Conservation (phyloP, 2,329 filamentous ascomycete species). For the Gliomastix tumulicola region DNA sequence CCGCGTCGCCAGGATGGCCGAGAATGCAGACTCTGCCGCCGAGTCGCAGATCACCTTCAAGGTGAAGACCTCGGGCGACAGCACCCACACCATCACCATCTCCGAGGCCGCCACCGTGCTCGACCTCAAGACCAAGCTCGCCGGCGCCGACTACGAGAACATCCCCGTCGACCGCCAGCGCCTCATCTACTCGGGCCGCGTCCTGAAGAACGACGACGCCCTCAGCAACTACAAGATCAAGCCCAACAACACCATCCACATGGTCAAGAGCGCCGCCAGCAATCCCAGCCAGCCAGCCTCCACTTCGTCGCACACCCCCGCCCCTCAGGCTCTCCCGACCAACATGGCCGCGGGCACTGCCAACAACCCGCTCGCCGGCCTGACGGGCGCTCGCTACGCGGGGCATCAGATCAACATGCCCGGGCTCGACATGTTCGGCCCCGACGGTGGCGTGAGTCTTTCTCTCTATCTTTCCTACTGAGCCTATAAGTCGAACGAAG, state of each 20-base stretch:
- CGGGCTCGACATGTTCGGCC: constrained; percentile 81
- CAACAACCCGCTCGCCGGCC: constrained; percentile 81
- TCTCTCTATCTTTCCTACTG: too few species aligned
- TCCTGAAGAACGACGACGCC: constrained; percentile 90
- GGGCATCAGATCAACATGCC: constrained; percentile 80
- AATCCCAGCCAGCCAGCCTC: constrained; percentile 48
- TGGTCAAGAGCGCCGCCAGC: constrained; percentile 94
- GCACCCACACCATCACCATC: constrained; percentile 77
- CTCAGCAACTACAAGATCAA: constrained; percentile 90
- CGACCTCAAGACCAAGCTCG: constrained; percentile 86
- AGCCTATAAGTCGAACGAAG: too few species aligned
- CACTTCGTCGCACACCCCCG: constrained; percentile 30
- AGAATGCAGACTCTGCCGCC: constrained; percentile 50
- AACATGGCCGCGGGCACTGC: constrained; percentile 79
- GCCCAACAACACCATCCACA: constrained; percentile 87
- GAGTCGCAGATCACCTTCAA: constrained; percentile 88
- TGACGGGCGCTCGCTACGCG: constrained; percentile 91
- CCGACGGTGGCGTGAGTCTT: constrained; percentile 79
- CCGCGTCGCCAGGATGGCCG: too few species aligned
- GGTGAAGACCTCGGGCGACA: constrained; percentile 93
- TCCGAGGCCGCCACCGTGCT: constrained; percentile 67
- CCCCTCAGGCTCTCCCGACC: constrained; percentile 46
- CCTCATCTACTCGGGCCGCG: constrained; percentile 93
- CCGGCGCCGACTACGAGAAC: constrained; percentile 74
- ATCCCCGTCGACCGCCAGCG: constrained; percentile 84